Base-by-base conservation (phyloP, 805 yeast genomes). In the Spathaspora boniae region DNA sequence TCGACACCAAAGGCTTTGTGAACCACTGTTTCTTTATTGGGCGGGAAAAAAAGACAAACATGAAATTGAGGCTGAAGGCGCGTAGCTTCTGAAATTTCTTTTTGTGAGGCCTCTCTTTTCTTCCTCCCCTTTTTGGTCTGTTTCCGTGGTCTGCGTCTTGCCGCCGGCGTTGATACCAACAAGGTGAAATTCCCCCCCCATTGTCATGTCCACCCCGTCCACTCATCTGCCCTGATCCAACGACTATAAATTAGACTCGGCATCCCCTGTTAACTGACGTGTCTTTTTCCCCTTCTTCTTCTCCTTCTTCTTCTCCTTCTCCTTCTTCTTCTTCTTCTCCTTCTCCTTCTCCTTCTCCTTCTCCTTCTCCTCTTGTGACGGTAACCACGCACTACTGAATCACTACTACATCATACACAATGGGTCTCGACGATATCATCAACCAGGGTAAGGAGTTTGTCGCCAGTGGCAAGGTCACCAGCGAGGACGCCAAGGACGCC, bases 401-500 rank as follows among this genome's bases (percentile, higher is more conserved):
- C 29, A 8, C 8, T 9, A 8, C 16, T 31, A 21, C 22, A 16
- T 9, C 9, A 31, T n/a, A 29, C 5, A 40, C 3, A 45, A 59
- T 59, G 65, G 56, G 50, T 38, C 54, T 58, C 45, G 49, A 47
- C 46, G 58, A 56, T 45, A 46, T 62, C 35, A 26, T 60, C 27
- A 58, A 58, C 45, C 53, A 62, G 40, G 65, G 63, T 36, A 49
- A 58, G 39, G 51, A 48, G 32, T 53, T 54, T 20, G 47, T 30
- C 16, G 31, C 27, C 26, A 31, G 28, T 11, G 44, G 41, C 35
- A 40, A 40, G 31, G 31, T 40, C 21, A 38, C 34, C 14, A 34
- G 44, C 20, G 55, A 55, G 36, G 68, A 61, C 24, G 68, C 66
- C 31, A 49, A 65, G 47, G 56, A 51, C 16, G 69, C 62, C 25